phyloP scores from a whole-genome alignment of 306 rosid species.

The Quercus parvula region DNA sequence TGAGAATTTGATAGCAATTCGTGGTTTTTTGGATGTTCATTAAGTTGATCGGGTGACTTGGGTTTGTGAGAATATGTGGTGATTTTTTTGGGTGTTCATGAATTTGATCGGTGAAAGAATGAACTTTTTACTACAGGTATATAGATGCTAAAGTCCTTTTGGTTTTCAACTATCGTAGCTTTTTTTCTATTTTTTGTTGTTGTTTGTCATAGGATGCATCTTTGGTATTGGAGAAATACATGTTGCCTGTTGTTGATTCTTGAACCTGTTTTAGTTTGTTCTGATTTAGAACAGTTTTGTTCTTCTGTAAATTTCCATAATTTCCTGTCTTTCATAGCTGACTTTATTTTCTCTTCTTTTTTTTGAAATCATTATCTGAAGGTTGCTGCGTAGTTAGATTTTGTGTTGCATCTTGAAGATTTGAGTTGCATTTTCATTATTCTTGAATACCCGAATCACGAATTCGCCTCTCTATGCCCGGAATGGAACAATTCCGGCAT shows the following conservation, averaged over 20 bases:
- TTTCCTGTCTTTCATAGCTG: not conserved
- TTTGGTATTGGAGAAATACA: not conserved
- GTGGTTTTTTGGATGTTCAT: not conserved
- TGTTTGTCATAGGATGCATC: not conserved
- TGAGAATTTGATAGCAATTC: not conserved
- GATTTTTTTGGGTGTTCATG: not conserved
- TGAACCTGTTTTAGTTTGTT: not conserved
- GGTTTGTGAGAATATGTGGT: constrained; percentile 1
- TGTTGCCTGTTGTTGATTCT: not conserved
- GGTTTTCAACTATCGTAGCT: not conserved
- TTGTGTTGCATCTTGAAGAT: constrained; percentile 5
- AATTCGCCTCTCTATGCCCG: constrained; percentile 20
- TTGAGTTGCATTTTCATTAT: not conserved
- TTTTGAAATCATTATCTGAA: not conserved
- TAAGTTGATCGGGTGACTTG: not conserved
- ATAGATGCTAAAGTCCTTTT: not conserved
- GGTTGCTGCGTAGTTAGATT: not conserved
- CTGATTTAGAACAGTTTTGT: not conserved
- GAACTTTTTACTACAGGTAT: constrained; percentile 3
- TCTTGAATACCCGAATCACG: not conserved
- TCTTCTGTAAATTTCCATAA: not conserved
- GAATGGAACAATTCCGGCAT: constrained; percentile 98
- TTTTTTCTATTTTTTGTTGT: not conserved
- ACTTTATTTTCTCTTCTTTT: not conserved
- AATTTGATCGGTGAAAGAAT: not conserved